Percentiles rank a stretch among this genome's conserved stretches.
Evolutionary conservation across 2,329 filamentous ascomycete species (phyloP).

Genomic region (Lecanicillium sp.): DNA sequence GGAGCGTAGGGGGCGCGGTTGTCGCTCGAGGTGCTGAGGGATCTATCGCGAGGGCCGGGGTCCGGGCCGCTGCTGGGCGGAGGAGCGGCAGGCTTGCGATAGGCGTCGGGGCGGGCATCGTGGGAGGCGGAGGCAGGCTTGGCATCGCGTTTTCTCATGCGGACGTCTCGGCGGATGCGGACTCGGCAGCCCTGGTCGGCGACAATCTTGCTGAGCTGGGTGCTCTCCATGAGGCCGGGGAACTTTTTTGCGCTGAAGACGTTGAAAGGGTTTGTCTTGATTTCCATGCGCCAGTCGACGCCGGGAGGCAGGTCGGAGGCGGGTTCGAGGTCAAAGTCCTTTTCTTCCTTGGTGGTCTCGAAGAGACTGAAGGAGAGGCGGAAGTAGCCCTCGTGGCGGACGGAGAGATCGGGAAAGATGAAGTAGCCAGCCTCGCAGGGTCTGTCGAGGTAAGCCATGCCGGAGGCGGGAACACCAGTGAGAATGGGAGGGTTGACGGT

Average conservation of each 20-base stretch:
- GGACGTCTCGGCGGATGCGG: constrained; percentile 86
- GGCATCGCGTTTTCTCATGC: constrained; percentile 77
- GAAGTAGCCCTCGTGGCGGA: constrained; percentile 91
- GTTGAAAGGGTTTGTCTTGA: constrained; percentile 79
- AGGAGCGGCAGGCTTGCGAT: constrained; percentile 31
- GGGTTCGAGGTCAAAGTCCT: constrained; percentile 62
- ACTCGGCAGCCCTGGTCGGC: constrained; percentile 96
- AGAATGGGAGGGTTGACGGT: constrained; percentile 73
- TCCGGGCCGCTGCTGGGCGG: constrained; percentile 22
- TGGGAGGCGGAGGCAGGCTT: constrained; percentile 52
- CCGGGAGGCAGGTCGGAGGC: constrained; percentile 41
- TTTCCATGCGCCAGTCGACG: constrained; percentile 81
- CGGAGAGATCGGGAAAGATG: constrained; percentile 93
- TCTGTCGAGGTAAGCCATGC: constrained; percentile 91
- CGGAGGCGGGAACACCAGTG: constrained; percentile 89
- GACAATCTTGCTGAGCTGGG: constrained; percentile 78
- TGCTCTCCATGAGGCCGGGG: constrained; percentile 86
- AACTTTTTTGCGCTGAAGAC: constrained; percentile 99
- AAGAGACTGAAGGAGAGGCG: constrained; percentile 88
- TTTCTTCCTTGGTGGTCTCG: constrained; percentile 82
- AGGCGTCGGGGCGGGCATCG: constrained; percentile 59
- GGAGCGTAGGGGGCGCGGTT: constrained; percentile 37
- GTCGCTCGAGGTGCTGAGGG: constrained; percentile 53
- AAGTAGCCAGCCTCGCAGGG: constrained; percentile 81
- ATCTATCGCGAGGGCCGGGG: constrained; percentile 44